Conservation (phyloP, 2,329 filamentous ascomycete genomes). For the Neospermospora avenae region DNA sequence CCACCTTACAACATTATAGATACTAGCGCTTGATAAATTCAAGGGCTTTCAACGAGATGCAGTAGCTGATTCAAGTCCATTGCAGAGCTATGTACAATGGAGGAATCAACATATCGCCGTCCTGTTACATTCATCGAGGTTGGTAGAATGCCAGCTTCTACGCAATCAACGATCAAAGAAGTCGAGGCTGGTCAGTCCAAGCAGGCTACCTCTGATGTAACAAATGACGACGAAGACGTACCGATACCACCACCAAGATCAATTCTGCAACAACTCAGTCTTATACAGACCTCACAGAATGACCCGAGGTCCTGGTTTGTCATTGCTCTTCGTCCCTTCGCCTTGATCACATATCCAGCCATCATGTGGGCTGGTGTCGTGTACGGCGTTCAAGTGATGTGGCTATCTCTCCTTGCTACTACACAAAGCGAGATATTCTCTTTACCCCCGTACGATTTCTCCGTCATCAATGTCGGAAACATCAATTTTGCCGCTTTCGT, state of each 20-base stretch:
- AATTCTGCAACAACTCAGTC: conserved; percentile 12
- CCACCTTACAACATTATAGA: background rate
- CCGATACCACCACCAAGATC: background rate
- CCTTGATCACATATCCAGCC: conserved; percentile 11
- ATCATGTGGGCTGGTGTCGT: conserved; percentile 16
- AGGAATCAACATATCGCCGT: conserved; percentile 11
- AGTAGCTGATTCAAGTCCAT: background rate
- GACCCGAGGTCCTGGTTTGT: conserved; percentile 14
- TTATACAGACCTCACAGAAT: conserved; percentile 11
- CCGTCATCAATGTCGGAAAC: conserved; percentile 13
- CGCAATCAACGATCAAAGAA: background rate
- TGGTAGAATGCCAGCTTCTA: background rate
- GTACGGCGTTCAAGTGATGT: conserved; percentile 16
- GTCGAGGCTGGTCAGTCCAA: background rate
- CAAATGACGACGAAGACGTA: background rate
- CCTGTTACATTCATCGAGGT: background rate
- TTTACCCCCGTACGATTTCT: conserved; percentile 13
- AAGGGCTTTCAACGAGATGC: background rate
- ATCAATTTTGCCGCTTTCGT: conserved; percentile 20
- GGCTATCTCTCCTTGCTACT: conserved; percentile 16
- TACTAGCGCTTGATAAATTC: background rate
- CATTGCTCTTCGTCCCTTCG: conserved; percentile 13
- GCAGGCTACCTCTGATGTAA: background rate
- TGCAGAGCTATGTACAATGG: conserved; percentile 11
- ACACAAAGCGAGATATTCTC: conserved; percentile 20